A percentile compares a stretch with the other conserved stretches of the same genome.
These are phyloP conservation scores for Lepidium didymum DNA, from an alignment of 345 rosid species.

Conservation along the genomic window DNA sequence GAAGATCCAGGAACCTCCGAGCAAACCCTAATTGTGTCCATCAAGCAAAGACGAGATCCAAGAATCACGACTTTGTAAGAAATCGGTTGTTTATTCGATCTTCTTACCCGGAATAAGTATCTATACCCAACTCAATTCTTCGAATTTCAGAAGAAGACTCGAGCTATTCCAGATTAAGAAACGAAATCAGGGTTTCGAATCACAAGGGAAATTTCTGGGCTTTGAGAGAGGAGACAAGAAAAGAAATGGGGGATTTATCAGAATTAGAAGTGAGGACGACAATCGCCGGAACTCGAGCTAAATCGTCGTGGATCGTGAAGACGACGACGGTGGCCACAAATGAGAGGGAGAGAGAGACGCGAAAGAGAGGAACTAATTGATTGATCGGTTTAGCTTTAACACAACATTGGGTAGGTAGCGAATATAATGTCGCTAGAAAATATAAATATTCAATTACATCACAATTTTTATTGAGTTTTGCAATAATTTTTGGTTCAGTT, in stretches of 20 bases:
- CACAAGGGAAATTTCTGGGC: not conserved
- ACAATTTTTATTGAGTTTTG: not conserved
- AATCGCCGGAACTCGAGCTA: constrained; percentile 15
- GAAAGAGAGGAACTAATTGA: constrained; percentile 8
- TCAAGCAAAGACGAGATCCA: constrained; percentile 29
- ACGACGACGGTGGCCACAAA: constrained; percentile 13
- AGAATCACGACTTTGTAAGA: not conserved
- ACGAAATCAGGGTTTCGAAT: constrained; percentile 9
- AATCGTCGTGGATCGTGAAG: constrained; percentile 25
- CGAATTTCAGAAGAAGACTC: constrained; percentile 8
- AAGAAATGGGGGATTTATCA: not conserved
- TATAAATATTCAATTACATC: not conserved
- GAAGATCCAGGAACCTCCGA: constrained; percentile 40
- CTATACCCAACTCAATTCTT: constrained; percentile 2
- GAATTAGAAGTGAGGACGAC: not conserved
- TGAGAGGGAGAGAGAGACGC: constrained; percentile 10
- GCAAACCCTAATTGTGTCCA: constrained; percentile 49
- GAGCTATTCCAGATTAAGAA: not conserved
- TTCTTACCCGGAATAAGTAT: not conserved
- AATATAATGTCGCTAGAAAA: not conserved
- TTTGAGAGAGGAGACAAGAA: not conserved
- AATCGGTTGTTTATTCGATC: not conserved
- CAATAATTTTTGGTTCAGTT: not conserved
- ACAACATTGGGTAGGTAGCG: constrained; percentile 4
- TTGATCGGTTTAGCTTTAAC: constrained; percentile 4